Percentiles rank a stretch among this genome's conserved stretches.
These are phyloP conservation scores for Barnettozyma californica DNA, from an alignment of 805 yeast genomes.

Conservation along the genomic window DNA sequence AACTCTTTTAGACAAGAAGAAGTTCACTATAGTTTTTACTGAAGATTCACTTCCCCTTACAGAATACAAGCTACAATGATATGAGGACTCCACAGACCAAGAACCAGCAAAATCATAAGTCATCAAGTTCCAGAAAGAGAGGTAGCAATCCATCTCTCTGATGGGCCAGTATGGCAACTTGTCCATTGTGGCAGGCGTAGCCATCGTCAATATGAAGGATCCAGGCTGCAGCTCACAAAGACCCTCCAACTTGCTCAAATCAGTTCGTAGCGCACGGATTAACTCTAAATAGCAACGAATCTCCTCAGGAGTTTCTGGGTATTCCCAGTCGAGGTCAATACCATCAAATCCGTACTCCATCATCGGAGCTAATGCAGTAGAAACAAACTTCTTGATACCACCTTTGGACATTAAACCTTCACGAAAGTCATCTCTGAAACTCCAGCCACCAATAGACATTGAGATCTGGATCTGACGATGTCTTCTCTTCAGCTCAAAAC, in stretches of 20 bases:
- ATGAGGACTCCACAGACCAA: slow-evolving; percentile 59
- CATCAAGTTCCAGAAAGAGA: slow-evolving; percentile 83
- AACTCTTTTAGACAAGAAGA: slow-evolving; percentile 40
- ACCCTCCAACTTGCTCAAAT: not conserved
- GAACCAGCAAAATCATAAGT: slow-evolving; percentile 82
- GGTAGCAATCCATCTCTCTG: slow-evolving; percentile 45
- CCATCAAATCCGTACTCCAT: slow-evolving; percentile 73
- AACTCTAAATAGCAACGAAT: slow-evolving; percentile 35
- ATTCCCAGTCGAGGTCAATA: slow-evolving; percentile 93
- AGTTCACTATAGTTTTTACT: slow-evolving; percentile 43
- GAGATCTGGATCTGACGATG: slow-evolving; percentile 45
- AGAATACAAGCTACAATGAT: slow-evolving; percentile 63
- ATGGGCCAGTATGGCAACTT: slow-evolving; percentile 41
- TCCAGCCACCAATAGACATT: slow-evolving; percentile 86
- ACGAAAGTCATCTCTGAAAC: slow-evolving; percentile 41
- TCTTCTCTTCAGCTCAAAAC: slow-evolving; percentile 37
- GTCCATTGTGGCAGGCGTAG: slow-evolving; percentile 64
- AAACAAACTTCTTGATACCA: slow-evolving; percentile 45
- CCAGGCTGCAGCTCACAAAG: slow-evolving; percentile 17
- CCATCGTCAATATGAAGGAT: slow-evolving; percentile 56
- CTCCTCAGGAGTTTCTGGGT: slow-evolving; percentile 46
- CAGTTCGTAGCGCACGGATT: not conserved
- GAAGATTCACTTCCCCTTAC: slow-evolving; percentile 35
- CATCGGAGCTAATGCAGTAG: slow-evolving; percentile 43
- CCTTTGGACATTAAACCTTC: slow-evolving; percentile 23